Evolutionary conservation across 139 green algal genomes (phyloP).

Genomic region (Chlamydomonas schloesseri): DNA sequence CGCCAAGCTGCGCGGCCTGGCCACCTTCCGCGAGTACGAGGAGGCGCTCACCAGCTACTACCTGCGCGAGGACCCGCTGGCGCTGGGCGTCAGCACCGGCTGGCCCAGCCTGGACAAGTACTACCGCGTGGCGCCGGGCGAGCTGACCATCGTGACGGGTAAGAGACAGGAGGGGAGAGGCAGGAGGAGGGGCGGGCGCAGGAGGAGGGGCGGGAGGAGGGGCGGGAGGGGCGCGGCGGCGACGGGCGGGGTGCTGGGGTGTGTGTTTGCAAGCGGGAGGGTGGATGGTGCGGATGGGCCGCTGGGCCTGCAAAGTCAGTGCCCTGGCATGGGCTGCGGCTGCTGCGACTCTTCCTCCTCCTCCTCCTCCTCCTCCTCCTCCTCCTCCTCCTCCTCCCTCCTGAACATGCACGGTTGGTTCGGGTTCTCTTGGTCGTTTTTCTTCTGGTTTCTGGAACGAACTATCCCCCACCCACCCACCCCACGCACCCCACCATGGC

Average conservation of each 20-base stretch:
- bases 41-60: conserved; percentile 1
- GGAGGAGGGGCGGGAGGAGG: not conserved
- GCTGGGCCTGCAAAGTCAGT: no score
- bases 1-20: conserved; percentile 87
- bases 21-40: conserved; percentile 40
- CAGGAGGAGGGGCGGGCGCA: not conserved
- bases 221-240: not conserved
- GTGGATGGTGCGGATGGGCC: no score
- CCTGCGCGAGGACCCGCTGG: conserved; percentile 19
- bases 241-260: no score
- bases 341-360: no score
- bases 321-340: no score
- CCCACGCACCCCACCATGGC: not conserved
- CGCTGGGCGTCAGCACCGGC: conserved; percentile 80
- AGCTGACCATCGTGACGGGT: conserved; percentile 94
- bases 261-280: no score
- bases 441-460: no score
- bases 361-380: no score
- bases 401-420: no score
- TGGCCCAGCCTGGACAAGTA: conserved; percentile 82
- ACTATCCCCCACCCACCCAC: not conserved
- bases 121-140: conserved; percentile 87
- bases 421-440: no score
- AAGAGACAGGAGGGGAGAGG: not conserved
- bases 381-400: no score